phyloP scores from a whole-genome alignment of 768 basidiomycete genomes.

The Leccinum broughii region DNA sequence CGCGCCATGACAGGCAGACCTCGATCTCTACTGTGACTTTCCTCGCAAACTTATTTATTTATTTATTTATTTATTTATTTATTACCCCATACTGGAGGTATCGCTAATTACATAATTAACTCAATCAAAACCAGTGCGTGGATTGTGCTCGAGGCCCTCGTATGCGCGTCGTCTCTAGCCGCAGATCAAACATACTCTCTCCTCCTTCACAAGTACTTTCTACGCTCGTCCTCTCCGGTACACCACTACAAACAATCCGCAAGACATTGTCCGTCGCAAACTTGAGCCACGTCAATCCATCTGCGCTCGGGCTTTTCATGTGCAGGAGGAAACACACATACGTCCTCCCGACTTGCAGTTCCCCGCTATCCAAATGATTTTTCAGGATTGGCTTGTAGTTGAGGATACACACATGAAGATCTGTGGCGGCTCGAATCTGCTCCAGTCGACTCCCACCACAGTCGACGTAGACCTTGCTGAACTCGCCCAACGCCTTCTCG shows the following conservation, averaged over 20 bases:
- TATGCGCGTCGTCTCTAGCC: constrained; percentile 10
- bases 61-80: no score
- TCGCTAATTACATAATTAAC: no score
- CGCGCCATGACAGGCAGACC: no score
- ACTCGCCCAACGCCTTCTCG: constrained; percentile 5
- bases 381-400: constrained; percentile 14
- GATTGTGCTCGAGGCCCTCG: constrained; percentile 16
- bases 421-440: constrained; percentile 11
- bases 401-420: constrained; percentile 25
- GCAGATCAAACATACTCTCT: constrained; percentile 11
- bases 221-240: background rate
- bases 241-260: constrained; percentile 12
- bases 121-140: background rate
- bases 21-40: no score
- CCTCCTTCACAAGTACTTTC: background rate
- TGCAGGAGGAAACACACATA: constrained; percentile 28
- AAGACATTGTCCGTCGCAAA: constrained; percentile 27
- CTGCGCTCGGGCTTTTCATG: constrained; percentile 1
- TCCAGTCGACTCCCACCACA: constrained; percentile 20
- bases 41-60: no score
- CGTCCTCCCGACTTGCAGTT: constrained; percentile 16
- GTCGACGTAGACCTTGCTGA: constrained; percentile 12
- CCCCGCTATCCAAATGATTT: background rate
- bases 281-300: constrained; percentile 24
- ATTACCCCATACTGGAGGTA: no score